Evolutionary conservation across 805 yeast genomes (phyloP).

Genomic region (Cyberlindnera misumaiensis): DNA sequence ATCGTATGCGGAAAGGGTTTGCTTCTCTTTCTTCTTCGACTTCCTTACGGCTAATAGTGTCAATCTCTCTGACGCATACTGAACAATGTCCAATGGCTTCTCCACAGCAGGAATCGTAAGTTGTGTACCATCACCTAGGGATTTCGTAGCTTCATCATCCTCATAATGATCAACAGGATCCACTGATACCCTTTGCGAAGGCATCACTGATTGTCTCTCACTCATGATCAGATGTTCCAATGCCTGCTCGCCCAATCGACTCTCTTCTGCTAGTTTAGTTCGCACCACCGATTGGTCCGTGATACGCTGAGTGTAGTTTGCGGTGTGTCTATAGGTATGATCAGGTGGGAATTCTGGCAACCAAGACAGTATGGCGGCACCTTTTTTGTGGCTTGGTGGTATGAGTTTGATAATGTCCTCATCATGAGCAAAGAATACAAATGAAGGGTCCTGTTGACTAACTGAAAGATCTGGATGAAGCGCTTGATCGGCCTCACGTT

Average conservation of each 20-base stretch:
- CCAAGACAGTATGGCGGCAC: constrained; percentile 58
- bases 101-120: constrained; percentile 9
- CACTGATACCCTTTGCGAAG: no score
- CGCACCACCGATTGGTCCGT: constrained; percentile 68
- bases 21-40: constrained; percentile 1
- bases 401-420: constrained; percentile 48
- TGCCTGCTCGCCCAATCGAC: constrained; percentile 74
- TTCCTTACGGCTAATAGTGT: constrained; percentile 14
- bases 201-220: no score
- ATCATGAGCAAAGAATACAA: constrained; percentile 46
- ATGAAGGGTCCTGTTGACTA: constrained; percentile 36
- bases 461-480: constrained; percentile 9
- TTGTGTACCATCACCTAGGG: constrained; percentile 1
- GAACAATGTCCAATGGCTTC: constrained; percentile 46
- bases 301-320: constrained; percentile 53
- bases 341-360: constrained; percentile 91
- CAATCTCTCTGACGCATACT: constrained; percentile 45
- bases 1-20: background rate
- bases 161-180: background rate
- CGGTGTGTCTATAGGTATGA: constrained; percentile 79
- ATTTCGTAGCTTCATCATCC: background rate
- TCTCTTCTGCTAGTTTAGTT: constrained; percentile 70
- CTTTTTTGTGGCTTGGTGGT: constrained; percentile 38
- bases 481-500: constrained; percentile 4
- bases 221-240: constrained; percentile 44